Conservation (phyloP, 192 early-diverging fungal species). For the Mortierella claussenii region DNA sequence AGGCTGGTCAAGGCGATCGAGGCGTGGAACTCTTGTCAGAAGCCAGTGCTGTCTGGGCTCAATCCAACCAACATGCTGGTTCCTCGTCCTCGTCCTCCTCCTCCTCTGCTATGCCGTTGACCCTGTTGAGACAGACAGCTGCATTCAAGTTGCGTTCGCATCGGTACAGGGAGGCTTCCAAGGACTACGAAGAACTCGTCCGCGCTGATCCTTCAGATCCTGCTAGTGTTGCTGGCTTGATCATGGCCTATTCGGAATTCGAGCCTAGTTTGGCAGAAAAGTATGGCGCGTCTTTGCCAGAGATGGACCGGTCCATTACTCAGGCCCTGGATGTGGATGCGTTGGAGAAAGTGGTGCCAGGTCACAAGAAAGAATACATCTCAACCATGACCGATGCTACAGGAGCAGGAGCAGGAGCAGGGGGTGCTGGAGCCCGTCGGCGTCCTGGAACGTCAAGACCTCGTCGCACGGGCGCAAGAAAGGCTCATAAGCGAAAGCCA, state of each 20-base stretch:
- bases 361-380: constrained; percentile 65
- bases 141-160: constrained; percentile 72
- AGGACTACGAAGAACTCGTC: constrained; percentile 76
- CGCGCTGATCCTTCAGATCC: constrained; percentile 71
- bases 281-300: constrained; percentile 66
- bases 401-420: constrained; percentile 6
- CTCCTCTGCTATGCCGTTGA: constrained; percentile 22
- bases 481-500: constrained; percentile 67
- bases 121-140: constrained; percentile 71
- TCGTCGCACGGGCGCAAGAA: constrained; percentile 33
- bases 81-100: background rate
- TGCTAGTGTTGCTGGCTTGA: constrained; percentile 72
- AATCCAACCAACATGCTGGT: constrained; percentile 20
- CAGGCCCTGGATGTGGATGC: constrained; percentile 61
- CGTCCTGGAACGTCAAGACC: constrained; percentile 29
- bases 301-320: constrained; percentile 15
- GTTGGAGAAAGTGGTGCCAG: constrained; percentile 66
- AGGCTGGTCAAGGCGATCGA: constrained; percentile 67
- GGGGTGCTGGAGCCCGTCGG: constrained; percentile 7
- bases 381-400: background rate
- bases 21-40: constrained; percentile 66
- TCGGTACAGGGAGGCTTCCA: constrained; percentile 69
- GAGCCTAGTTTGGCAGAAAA: constrained; percentile 71
- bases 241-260: constrained; percentile 71
- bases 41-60: constrained; percentile 70